Evolutionary conservation across 1,284 basidiomycete genomes (phyloP), one percentile per base, ranked within the genome.

Genomic region (Microbotryomycetes sp.): DNA sequence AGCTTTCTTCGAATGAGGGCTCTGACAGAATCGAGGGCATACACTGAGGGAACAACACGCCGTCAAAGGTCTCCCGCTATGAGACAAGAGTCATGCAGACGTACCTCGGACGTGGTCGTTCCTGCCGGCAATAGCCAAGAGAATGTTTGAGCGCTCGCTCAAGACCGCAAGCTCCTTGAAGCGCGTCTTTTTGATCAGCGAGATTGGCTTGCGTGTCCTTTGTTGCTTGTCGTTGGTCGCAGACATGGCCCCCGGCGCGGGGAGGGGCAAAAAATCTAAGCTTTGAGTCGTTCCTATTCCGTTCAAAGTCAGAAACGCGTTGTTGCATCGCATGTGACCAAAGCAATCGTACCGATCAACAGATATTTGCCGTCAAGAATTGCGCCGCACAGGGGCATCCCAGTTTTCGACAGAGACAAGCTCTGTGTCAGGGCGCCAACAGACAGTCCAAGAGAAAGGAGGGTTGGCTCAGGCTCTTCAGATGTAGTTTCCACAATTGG

Each of bases 51-150:
- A 7, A 45, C 24, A n/a, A 5, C 9, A 53, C 2, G 15, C 47
- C 27, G 55, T 18, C 16, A 4, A 21, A 13, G 23, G 15, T 5
- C 9, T 3, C 11, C 24, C 29, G 23, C 18, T 23, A 18, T 15
- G 24, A 52, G 2, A 18, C 54, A 13, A 23, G 16, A 57, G 52
- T 4, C 27, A 21, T n/a, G n/a, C 3, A 27, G 0, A 31, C 56
- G 31, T 31, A 60, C 59, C 59, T 57, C 72, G 66, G 24, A 73
- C 61, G 57, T 73, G 71, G 52, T 73, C 73, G 50, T 71, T 72
- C 2, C 72, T 50, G 3, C 73, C 73, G 2, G 73, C 73, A 21
- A 73, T 70, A 23, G 73, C 73, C 18, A 73, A 57, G 26, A 73
- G 54, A 41, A 73, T 68, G 59, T 73, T 72, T 47, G 67, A 70